phyloP scores from a whole-genome alignment of 306 rosid genomes.

The Leucaena leucocephala region DNA sequence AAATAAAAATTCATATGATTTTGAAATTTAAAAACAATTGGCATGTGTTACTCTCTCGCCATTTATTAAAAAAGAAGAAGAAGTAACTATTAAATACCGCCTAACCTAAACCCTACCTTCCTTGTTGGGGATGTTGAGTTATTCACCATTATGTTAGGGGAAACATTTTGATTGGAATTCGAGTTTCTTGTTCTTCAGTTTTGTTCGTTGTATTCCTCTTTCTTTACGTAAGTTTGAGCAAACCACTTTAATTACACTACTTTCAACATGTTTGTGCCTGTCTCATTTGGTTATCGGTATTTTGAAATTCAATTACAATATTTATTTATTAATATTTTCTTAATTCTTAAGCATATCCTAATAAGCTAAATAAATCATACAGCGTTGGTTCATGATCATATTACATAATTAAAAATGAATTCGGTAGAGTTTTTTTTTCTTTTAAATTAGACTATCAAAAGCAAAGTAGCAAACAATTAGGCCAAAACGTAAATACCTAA shows the following conservation, averaged over 20 bases:
- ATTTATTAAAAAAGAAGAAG: too few species aligned
- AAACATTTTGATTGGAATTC: constrained; percentile 48
- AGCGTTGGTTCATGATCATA: background rate
- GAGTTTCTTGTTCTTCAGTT: constrained; percentile 38
- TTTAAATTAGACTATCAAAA: too few species aligned
- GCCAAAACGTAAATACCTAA: background rate
- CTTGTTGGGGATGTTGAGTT: constrained; percentile 34
- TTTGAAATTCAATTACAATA: background rate
- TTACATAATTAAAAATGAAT: too few species aligned
- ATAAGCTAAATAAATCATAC: background rate
- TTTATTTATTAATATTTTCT: too few species aligned
- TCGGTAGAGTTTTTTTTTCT: too few species aligned
- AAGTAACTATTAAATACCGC: too few species aligned
- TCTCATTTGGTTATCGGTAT: background rate
- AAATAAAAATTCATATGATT: too few species aligned
- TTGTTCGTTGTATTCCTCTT: constrained; percentile 44
- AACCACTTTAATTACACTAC: background rate
- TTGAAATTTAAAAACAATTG: too few species aligned
- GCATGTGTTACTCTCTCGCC: too few species aligned
- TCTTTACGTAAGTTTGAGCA: constrained; percentile 11
- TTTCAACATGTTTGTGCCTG: background rate
- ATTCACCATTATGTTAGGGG: background rate
- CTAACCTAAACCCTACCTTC: background rate
- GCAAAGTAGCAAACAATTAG: background rate
- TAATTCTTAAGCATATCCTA: too few species aligned